Percentiles rank a stretch among this genome's conserved stretches.
phyloP scores from a whole-genome alignment of 768 basidiomycete genomes.

The Tylopilus intermedius region DNA sequence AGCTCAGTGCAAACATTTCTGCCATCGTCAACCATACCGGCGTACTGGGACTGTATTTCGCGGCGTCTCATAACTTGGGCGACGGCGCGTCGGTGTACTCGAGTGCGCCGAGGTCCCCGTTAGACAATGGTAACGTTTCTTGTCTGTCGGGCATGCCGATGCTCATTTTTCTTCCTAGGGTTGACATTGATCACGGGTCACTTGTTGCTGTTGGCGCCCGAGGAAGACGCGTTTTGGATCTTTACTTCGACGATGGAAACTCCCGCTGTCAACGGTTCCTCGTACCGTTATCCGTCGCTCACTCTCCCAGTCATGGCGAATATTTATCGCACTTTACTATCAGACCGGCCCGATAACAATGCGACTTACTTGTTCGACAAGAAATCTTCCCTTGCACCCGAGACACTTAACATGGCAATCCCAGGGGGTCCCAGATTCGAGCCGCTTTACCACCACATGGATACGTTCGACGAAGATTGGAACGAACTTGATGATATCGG shows the following conservation, averaged over 20 bases:
- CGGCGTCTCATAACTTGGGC: constrained; percentile 25
- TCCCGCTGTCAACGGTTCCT: constrained; percentile 81
- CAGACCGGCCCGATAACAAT: constrained; percentile 89
- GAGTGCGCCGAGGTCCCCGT: constrained; percentile 23
- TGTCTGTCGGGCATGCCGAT: neutral
- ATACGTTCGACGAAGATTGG: constrained; percentile 91
- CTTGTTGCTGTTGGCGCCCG: constrained; percentile 66
- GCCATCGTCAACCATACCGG: too few relatives aligned
- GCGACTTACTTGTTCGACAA: constrained; percentile 94
- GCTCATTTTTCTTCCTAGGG: constrained; percentile 37
- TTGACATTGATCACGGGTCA: constrained; percentile 68
- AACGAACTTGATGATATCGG: constrained; percentile 99
- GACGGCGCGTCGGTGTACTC: constrained; percentile 44
- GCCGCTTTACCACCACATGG: constrained; percentile 95
- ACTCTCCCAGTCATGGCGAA: constrained; percentile 95
- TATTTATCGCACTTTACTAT: constrained; percentile 89
- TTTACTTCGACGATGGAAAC: constrained; percentile 90
- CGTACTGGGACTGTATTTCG: too few relatives aligned
- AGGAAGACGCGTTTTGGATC: constrained; percentile 88
- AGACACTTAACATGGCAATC: constrained; percentile 94
- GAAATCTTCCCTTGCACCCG: constrained; percentile 96
- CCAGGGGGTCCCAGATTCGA: constrained; percentile 99
- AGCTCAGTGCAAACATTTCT: too few relatives aligned
- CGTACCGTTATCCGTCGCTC: constrained; percentile 90
- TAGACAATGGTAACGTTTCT: constrained; percentile 45